Evolutionary conservation across 352 stramenopile species (phyloP).

Genomic region (Phytophthora macrochlamydospora): DNA sequence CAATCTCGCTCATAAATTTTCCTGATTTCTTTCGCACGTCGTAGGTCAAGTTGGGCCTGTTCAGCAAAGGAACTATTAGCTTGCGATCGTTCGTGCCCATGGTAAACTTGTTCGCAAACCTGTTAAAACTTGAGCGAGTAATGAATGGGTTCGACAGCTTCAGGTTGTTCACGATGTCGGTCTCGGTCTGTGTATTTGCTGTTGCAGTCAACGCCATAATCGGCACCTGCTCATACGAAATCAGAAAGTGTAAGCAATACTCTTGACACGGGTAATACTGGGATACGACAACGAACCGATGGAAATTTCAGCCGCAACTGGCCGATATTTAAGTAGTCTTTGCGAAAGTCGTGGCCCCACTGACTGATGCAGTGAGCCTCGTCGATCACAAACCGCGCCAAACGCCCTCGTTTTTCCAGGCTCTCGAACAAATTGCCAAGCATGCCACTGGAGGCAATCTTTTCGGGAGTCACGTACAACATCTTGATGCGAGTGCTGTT

Average conservation of each 20-base stretch:
- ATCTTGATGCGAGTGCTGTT: slow-evolving; percentile 93
- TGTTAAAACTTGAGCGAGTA: slow-evolving; percentile 87
- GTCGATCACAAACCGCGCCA: slow-evolving; percentile 98
- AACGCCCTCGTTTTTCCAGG: slow-evolving; percentile 71
- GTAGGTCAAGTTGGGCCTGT: slow-evolving; percentile 84
- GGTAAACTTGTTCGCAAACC: slow-evolving; percentile 31
- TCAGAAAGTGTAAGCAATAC: neutral
- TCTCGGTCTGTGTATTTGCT: slow-evolving; percentile 83
- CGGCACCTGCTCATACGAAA: slow-evolving; percentile 53
- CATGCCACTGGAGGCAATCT: slow-evolving; percentile 91
- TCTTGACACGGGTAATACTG: too few relatives aligned
- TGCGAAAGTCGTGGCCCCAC: slow-evolving; percentile 99
- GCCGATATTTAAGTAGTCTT: slow-evolving; percentile 97
- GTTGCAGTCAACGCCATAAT: slow-evolving; percentile 91
- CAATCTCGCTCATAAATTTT: slow-evolving; percentile 85
- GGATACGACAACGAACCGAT: slow-evolving; percentile 56
- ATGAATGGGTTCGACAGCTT: slow-evolving; percentile 76
- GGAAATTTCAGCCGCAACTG: slow-evolving; percentile 93
- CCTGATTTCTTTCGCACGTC: slow-evolving; percentile 80
- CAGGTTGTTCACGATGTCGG: slow-evolving; percentile 84
- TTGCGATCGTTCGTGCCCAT: too few relatives aligned
- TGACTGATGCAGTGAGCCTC: slow-evolving; percentile 97
- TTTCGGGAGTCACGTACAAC: slow-evolving; percentile 99
- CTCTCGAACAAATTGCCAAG: slow-evolving; percentile 88
- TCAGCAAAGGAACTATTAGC: too few relatives aligned